Base-by-base conservation (phyloP, 805 yeast species). In the Pichia occidentalis region DNA sequence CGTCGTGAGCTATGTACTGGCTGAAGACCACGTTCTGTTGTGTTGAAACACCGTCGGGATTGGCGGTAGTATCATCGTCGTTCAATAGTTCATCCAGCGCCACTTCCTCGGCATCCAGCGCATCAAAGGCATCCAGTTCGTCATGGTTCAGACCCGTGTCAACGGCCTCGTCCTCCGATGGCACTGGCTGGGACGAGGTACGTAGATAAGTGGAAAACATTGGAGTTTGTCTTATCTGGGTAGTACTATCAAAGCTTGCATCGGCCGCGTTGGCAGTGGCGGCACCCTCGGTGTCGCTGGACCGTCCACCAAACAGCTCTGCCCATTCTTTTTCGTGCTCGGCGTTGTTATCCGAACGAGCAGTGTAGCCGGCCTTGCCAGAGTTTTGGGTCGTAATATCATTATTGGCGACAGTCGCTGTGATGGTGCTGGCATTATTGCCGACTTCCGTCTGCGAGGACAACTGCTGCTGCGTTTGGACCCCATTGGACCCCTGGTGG, bases 161-260 rank as follows among this genome's bases (percentile, higher is more conserved):
- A n/a, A n/a, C n/a, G n/a, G n/a, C n/a, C n/a, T n/a, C n/a, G n/a
- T n/a, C n/a, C n/a, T n/a, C n/a, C 24, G 39, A 21, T n/a, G 31
- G 37, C 17, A 24, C 5, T 6, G 39, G 42, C 32, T 44, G 48
- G 3, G 48, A 45, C 11, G 46, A 45, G 5, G 46, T 37, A 17
- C 36, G 42, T 16, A 42, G 21, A 33, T 33, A 34, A 7, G 40
- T 40, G 4, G 48, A 45, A 14, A 42, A 45, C 22, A 26, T 24
- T 13, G 42, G 40, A 16, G 28, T 34, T 36, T 36, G 41, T 14
- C 25, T 34, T 13, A 37, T 34, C 20, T 37, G 32, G 10, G 37
- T 30, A 8, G 29, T n/a, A n/a, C n/a, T 26, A 21, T 33, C 42
- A 8, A 30, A 12, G 10, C 32, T 23, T 6, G 19, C 33, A 14